Conservation (phyloP, 805 yeast species). For the Lachancea kluyveri region DNA sequence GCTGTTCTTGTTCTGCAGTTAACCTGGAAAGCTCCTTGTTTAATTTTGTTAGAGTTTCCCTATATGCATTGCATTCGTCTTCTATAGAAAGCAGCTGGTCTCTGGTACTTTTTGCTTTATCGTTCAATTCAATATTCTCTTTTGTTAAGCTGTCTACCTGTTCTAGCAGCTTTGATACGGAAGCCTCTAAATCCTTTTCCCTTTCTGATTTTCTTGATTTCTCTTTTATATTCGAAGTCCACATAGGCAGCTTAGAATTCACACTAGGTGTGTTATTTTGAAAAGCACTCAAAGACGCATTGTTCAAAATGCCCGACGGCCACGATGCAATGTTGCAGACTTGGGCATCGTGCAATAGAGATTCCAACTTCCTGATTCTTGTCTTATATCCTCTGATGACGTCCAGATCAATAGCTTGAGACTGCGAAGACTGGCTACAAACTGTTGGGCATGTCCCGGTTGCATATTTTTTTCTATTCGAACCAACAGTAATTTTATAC, state of each 20-base stretch:
- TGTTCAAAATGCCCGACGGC: slow-evolving; percentile 36
- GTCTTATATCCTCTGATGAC: slow-evolving; percentile 55
- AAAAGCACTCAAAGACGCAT: slow-evolving; percentile 11
- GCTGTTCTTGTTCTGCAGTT: slow-evolving; percentile 16
- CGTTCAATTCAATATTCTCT: slow-evolving; percentile 1
- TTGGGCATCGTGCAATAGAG: slow-evolving; percentile 67
- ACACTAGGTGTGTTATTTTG: slow-evolving; percentile 12
- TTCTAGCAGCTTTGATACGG: slow-evolving; percentile 3
- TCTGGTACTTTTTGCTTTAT: slow-evolving; percentile 5
- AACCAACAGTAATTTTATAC: slow-evolving; percentile 6
- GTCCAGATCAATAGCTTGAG: slow-evolving; percentile 2
- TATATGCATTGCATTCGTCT: slow-evolving; percentile 25
- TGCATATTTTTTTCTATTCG: background rate
- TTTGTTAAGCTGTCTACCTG: slow-evolving; percentile 6
- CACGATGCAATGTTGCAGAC: slow-evolving; percentile 45
- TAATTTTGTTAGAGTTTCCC: slow-evolving; percentile 23
- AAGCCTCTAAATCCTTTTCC: slow-evolving; percentile 3
- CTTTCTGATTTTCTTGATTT: slow-evolving; percentile 1
- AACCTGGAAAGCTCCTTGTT: slow-evolving; percentile 25
- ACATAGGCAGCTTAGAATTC: slow-evolving; percentile 10
- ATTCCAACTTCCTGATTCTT: slow-evolving; percentile 72
- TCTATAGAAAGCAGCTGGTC: slow-evolving; percentile 14
- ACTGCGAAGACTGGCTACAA: too few relatives aligned
- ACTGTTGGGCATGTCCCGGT: too few relatives aligned
- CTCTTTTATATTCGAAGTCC: slow-evolving; percentile 1